Evolutionary conservation across 331 rosid species (phyloP).

Genomic region (Quercus tomentella): DNA sequence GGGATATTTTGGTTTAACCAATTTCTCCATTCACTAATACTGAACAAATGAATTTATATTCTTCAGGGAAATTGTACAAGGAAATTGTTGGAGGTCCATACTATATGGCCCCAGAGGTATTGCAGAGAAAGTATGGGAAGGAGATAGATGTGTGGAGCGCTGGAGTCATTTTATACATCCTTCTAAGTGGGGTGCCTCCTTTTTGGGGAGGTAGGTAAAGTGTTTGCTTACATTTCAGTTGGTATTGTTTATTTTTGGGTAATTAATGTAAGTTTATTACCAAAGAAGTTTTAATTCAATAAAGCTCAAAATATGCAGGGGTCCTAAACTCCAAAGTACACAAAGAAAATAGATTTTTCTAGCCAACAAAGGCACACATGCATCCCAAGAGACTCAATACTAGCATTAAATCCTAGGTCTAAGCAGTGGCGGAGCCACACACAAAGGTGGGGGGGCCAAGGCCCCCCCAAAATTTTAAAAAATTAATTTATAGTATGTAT

Average conservation of each 20-base stretch:
- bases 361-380: too few relatives aligned
- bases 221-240: neutral
- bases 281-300: neutral
- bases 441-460: too few relatives aligned
- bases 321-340: too few relatives aligned
- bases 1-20: neutral
- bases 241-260: too few relatives aligned
- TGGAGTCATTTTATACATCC: slow-evolving; percentile 80
- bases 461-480: too few relatives aligned
- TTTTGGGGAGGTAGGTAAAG: slow-evolving; percentile 75
- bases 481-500: too few relatives aligned
- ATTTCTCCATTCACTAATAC: neutral
- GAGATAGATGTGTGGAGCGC: slow-evolving; percentile 97
- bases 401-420: too few relatives aligned
- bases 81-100: slow-evolving; percentile 81
- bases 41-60: slow-evolving; percentile 1
- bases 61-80: slow-evolving; percentile 56
- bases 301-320: neutral
- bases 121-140: slow-evolving; percentile 66
- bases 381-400: too few relatives aligned
- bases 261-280: too few relatives aligned
- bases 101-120: slow-evolving; percentile 89
- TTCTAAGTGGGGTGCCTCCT: slow-evolving; percentile 85
- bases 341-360: too few relatives aligned
- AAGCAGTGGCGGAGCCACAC: too few relatives aligned